Conservation (phyloP, 768 basidiomycete genomes). For the Chiua virens region DNA sequence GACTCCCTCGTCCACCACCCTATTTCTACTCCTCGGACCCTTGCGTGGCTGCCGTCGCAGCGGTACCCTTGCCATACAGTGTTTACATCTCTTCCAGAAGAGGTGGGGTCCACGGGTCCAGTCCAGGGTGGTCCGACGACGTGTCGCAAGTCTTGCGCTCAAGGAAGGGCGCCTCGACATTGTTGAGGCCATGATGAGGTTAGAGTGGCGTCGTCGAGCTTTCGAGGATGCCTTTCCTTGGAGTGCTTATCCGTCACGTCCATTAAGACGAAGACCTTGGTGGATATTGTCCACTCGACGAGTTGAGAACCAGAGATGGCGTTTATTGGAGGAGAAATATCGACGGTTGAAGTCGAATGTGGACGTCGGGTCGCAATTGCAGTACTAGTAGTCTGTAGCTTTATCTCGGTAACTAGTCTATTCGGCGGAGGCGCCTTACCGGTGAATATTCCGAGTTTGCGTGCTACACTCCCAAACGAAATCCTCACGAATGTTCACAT, state of each 20-base stretch:
- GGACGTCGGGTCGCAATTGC: not conserved
- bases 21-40: slow-evolving; percentile 57
- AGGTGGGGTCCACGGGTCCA: slow-evolving; percentile 58
- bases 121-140: slow-evolving; percentile 59
- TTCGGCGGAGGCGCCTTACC: not conserved
- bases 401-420: slow-evolving; percentile 1
- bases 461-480: not conserved
- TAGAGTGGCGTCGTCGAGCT: slow-evolving; percentile 13
- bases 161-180: slow-evolving; percentile 66
- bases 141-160: slow-evolving; percentile 56
- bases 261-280: slow-evolving; percentile 20
- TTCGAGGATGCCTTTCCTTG: slow-evolving; percentile 6
- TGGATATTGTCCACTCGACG: slow-evolving; percentile 21
- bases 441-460: not conserved
- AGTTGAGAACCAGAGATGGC: slow-evolving; percentile 33
- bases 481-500: slow-evolving; percentile 14
- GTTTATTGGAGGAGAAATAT: slow-evolving; percentile 23
- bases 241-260: slow-evolving; percentile 1
- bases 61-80: slow-evolving; percentile 51
- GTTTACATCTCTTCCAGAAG: slow-evolving; percentile 44
- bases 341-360: slow-evolving; percentile 6
- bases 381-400: not conserved
- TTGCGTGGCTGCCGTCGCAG: slow-evolving; percentile 49
- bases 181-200: slow-evolving; percentile 25
- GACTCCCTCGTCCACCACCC: slow-evolving; percentile 56